Evolutionary conservation across 1,284 basidiomycete genomes (phyloP).

Genomic region (Takashimella tepidaria): DNA sequence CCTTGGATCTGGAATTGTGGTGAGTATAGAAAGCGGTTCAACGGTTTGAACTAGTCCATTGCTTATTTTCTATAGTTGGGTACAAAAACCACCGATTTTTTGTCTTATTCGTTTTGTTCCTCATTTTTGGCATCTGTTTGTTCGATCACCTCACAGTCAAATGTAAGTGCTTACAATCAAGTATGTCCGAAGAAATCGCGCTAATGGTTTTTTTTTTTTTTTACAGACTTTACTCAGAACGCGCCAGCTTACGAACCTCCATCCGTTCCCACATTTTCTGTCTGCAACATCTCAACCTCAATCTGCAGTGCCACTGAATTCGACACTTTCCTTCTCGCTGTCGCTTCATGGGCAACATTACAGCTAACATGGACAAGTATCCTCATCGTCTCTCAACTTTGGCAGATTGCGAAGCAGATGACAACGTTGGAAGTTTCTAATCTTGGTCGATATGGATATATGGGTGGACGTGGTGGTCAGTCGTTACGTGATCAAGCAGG

Average conservation of each 20-base stretch:
- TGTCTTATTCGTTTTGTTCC: slow-evolving; percentile 75
- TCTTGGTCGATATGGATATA: slow-evolving; percentile 89
- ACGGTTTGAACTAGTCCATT: not conserved
- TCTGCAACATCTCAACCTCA: slow-evolving; percentile 62
- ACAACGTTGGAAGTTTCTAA: slow-evolving; percentile 96
- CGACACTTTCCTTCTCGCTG: slow-evolving; percentile 79
- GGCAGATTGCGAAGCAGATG: slow-evolving; percentile 90
- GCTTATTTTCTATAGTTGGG: slow-evolving; percentile 60
- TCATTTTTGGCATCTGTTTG: slow-evolving; percentile 71
- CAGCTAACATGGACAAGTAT: slow-evolving; percentile 91
- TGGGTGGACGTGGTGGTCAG: slow-evolving; percentile 79
- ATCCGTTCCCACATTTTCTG: slow-evolving; percentile 49
- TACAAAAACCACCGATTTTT: slow-evolving; percentile 93
- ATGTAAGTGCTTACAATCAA: no score
- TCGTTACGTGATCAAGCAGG: slow-evolving; percentile 46
- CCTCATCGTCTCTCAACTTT: slow-evolving; percentile 76
- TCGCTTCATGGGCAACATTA: slow-evolving; percentile 76
- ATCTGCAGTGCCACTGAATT: slow-evolving; percentile 60
- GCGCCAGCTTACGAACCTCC: slow-evolving; percentile 47
- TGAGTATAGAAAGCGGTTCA: slow-evolving; percentile 47
- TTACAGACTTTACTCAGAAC: slow-evolving; percentile 44
- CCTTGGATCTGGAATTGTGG: slow-evolving; percentile 99
- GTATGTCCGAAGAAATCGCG: no score
- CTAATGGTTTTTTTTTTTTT: no score
- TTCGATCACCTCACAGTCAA: slow-evolving; percentile 78